phyloP scores from a whole-genome alignment of 768 basidiomycete genomes.

The Mrakia gelida region DNA sequence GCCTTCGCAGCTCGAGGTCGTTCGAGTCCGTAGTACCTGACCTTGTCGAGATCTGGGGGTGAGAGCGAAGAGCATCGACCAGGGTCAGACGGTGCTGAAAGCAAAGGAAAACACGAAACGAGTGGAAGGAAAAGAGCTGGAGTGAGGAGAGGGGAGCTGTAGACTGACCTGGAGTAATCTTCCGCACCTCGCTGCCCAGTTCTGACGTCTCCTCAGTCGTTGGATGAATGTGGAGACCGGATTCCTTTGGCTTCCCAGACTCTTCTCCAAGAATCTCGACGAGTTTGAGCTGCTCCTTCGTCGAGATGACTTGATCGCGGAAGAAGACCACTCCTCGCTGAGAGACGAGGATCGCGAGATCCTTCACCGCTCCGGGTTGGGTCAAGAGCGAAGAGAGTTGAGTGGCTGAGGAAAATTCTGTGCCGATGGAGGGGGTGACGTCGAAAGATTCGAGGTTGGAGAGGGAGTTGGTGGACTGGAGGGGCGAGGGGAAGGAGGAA shows the following conservation, averaged over 20 bases:
- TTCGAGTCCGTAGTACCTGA: background rate
- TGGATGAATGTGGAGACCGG: conserved; percentile 58
- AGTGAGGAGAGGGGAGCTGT: no score
- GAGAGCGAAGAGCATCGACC: background rate
- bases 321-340: conserved; percentile 63
- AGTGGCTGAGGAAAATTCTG: conserved; percentile 50
- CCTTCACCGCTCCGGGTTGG: conserved; percentile 48
- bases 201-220: conserved; percentile 50
- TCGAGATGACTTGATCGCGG: conserved; percentile 53
- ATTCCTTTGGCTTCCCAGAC: conserved; percentile 51
- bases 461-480: background rate
- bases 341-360: conserved; percentile 52
- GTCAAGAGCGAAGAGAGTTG: conserved; percentile 52
- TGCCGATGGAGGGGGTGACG: conserved; percentile 56
- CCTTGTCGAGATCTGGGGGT: background rate
- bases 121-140: no score
- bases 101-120: background rate
- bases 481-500: background rate
- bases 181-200: conserved; percentile 44
- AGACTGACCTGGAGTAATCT: background rate
- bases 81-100: no score
- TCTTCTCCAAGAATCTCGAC: conserved; percentile 52
- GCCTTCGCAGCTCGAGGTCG: conserved; percentile 13
- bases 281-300: conserved; percentile 55
- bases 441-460: conserved; percentile 29